Conservation (phyloP, 2,329 filamentous ascomycete species). For the Colletotrichum musicola region DNA sequence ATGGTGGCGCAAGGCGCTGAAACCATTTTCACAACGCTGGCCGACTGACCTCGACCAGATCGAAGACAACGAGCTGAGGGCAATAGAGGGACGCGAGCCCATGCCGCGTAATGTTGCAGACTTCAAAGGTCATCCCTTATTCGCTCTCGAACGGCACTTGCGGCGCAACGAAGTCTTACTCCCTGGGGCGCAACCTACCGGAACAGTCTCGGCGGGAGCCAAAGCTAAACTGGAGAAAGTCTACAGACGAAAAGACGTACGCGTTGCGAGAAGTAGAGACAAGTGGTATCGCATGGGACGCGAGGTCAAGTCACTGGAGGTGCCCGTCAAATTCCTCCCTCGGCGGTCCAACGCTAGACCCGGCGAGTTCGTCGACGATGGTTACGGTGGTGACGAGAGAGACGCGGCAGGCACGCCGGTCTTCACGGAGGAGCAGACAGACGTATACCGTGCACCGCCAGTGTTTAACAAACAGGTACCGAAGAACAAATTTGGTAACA, state of each 20-base stretch:
- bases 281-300: constrained; percentile 93
- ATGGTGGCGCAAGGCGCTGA: constrained; percentile 69
- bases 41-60: constrained; percentile 81
- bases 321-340: constrained; percentile 82
- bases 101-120: constrained; percentile 90
- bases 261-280: constrained; percentile 81
- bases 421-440: constrained; percentile 75
- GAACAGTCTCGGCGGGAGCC: constrained; percentile 80
- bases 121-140: constrained; percentile 87
- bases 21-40: constrained; percentile 57
- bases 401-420: constrained; percentile 66
- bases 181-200: constrained; percentile 76
- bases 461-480: constrained; percentile 82
- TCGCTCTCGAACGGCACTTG: constrained; percentile 87
- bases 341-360: constrained; percentile 55
- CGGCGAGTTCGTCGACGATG: constrained; percentile 49
- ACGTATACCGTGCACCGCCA: constrained; percentile 80
- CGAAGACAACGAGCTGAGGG: constrained; percentile 81
- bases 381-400: constrained; percentile 59
- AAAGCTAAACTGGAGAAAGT: constrained; percentile 78
- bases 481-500: constrained; percentile 93
- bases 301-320: constrained; percentile 81
- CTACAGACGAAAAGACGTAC: constrained; percentile 85
- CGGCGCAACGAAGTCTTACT: constrained; percentile 85
- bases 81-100: constrained; percentile 79